Percentiles rank a stretch among this genome's conserved stretches.
Evolutionary conservation across 2,329 filamentous ascomycete genomes (phyloP).

Genomic region (Lasiodiplodia sp.): DNA sequence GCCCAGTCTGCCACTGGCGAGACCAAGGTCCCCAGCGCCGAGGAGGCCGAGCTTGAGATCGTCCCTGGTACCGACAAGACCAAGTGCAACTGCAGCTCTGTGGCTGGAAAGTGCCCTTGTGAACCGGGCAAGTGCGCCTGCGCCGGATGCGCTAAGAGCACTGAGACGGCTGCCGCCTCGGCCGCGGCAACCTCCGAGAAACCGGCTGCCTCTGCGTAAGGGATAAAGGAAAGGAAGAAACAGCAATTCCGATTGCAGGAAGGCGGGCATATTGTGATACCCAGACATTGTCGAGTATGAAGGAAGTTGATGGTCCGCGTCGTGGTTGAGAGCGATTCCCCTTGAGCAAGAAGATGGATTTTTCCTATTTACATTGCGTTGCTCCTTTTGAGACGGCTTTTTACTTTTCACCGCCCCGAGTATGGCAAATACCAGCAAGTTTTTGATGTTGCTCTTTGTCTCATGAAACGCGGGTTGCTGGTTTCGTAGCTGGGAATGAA

Average conservation of each 20-base stretch:
- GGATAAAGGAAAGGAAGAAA: not conserved
- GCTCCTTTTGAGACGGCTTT: not conserved
- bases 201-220: constrained; percentile 9
- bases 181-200: constrained; percentile 16
- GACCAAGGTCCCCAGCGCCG: constrained; percentile 27
- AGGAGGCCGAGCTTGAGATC: constrained; percentile 51
- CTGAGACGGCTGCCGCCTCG: constrained; percentile 35
- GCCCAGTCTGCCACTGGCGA: constrained; percentile 41
- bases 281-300: not conserved
- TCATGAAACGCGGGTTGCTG: not conserved
- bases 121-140: constrained; percentile 52
- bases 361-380: not conserved
- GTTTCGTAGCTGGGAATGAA: not conserved
- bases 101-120: constrained; percentile 57
- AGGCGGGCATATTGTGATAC: constrained; percentile 9
- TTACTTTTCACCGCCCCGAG: not conserved
- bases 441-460: not conserved
- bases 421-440: constrained; percentile 18
- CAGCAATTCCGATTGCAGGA: not conserved
- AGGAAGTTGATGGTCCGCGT: not conserved
- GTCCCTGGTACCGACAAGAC: constrained; percentile 52
- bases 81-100: constrained; percentile 59
- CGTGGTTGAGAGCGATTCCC: not conserved
- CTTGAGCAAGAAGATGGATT: not conserved
- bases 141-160: constrained; percentile 55